phyloP scores from a whole-genome alignment of 1,139 yeast species.

The Casaregolazyma lundiana region DNA sequence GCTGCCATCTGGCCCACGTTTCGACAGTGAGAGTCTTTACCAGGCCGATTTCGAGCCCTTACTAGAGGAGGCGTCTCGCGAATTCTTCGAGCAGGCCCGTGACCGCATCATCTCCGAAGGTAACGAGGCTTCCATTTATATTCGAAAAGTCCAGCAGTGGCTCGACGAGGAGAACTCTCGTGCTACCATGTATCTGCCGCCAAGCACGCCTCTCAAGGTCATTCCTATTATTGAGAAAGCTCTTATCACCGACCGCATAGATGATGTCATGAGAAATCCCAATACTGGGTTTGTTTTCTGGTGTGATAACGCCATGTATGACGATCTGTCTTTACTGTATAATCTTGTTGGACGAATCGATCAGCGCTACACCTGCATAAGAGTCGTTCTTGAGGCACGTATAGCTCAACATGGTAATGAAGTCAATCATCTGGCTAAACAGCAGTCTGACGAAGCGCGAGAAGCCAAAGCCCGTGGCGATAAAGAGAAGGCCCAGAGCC shows the following conservation, averaged over 20 bases:
- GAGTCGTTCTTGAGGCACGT: conserved; percentile 45
- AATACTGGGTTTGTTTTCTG: conserved; percentile 55
- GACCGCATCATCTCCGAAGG: conserved; percentile 38
- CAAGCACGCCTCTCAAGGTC: conserved; percentile 44
- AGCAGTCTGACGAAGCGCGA: conserved; percentile 20
- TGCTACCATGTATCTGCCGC: conserved; percentile 52
- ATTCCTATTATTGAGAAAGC: conserved; percentile 55
- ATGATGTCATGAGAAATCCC: conserved; percentile 44
- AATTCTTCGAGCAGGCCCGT: conserved; percentile 51
- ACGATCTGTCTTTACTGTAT: conserved; percentile 45
- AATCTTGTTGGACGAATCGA: conserved; percentile 53
- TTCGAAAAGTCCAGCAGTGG: conserved; percentile 51
- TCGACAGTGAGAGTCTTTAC: conserved; percentile 47
- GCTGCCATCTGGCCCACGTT: conserved; percentile 37
- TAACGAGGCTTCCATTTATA: conserved; percentile 49
- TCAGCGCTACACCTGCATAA: conserved; percentile 46
- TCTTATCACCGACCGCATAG: conserved; percentile 59
- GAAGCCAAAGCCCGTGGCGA: conserved; percentile 20
- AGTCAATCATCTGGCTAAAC: conserved; percentile 28
- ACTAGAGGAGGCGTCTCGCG: conserved; percentile 51
- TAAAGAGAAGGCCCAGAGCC: conserved; percentile 37
- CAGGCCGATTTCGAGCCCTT: conserved; percentile 62
- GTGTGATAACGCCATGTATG: conserved; percentile 42
- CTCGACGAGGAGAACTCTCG: conserved; percentile 56
- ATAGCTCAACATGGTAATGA: conserved; percentile 44